These are phyloP conservation scores for Colletotrichum siamense DNA, from an alignment of 2,329 filamentous ascomycete species.

Conservation along the genomic window DNA sequence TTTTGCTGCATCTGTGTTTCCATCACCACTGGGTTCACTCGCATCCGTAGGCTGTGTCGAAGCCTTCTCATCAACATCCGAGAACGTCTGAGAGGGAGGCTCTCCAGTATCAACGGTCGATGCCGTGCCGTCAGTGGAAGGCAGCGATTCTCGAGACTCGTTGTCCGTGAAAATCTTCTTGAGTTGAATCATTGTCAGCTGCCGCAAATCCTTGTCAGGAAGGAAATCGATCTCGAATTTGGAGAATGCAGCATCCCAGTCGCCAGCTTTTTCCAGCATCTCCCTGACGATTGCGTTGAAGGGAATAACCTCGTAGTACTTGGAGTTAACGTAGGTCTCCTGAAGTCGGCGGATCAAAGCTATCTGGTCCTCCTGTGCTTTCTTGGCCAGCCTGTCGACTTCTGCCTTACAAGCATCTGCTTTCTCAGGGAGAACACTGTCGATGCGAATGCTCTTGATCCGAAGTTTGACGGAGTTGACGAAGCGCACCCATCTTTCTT, in stretches of 20 bases:
- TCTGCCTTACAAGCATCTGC: conserved; percentile 81
- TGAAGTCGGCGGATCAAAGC: conserved; percentile 79
- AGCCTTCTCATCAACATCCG: conserved; percentile 51
- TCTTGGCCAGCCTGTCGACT: conserved; percentile 78
- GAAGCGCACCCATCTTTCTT: conserved; percentile 84
- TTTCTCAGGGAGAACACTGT: conserved; percentile 89
- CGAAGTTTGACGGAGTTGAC: conserved; percentile 86
- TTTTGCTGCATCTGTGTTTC: conserved; percentile 32
- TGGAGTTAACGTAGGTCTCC: conserved; percentile 89
- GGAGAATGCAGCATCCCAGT: conserved; percentile 90
- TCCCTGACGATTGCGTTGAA: conserved; percentile 87
- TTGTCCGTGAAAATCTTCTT: conserved; percentile 95
- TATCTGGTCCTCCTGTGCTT: conserved; percentile 83
- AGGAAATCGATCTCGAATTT: conserved; percentile 95
- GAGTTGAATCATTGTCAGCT: conserved; percentile 89
- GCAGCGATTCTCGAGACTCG: conserved; percentile 78
- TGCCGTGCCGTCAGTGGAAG: conserved; percentile 69
- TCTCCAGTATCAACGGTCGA: conserved; percentile 60
- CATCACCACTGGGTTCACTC: conserved; percentile 36
- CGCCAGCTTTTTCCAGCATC: conserved; percentile 90
- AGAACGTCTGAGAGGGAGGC: conserved; percentile 48
- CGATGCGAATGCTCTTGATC: conserved; percentile 86
- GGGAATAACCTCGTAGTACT: conserved; percentile 96
- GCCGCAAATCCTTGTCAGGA: conserved; percentile 94
- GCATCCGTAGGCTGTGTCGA: conserved; percentile 47